A percentile compares a stretch with the other conserved stretches of the same genome.
These are phyloP conservation scores for Thalassiosira sp. DNA, from an alignment of 352 stramenopile species.

Conservation along the genomic window DNA sequence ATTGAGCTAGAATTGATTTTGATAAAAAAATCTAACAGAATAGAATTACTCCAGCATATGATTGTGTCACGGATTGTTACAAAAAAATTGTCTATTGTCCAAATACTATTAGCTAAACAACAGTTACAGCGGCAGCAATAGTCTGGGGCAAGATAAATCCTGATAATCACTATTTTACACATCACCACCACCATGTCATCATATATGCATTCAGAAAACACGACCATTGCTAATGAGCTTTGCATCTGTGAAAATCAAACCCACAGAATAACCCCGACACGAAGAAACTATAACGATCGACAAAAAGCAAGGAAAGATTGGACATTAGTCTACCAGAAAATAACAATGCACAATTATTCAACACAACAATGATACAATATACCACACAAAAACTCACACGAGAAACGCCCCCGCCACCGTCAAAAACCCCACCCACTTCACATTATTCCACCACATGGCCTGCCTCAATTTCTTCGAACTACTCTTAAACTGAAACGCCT, in stretches of 20 bases:
- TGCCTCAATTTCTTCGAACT: conserved; percentile 88
- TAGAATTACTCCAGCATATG: no score
- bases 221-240: conserved; percentile 32
- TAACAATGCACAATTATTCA: conserved; percentile 4
- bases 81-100: no score
- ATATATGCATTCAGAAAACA: background rate
- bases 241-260: conserved; percentile 72
- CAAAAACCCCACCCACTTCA: conserved; percentile 63
- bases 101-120: no score
- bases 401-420: conserved; percentile 59
- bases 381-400: conserved; percentile 28
- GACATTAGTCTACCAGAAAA: conserved; percentile 1
- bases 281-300: conserved; percentile 38
- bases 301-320: background rate
- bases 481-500: conserved; percentile 96
- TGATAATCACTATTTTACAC: conserved; percentile 30
- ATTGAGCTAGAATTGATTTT: no score
- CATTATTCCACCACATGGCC: conserved; percentile 82
- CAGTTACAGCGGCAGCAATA: background rate
- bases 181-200: background rate
- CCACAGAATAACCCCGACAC: conserved; percentile 64
- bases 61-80: no score
- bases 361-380: no score
- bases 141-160: background rate
- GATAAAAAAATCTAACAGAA: background rate